These are phyloP conservation scores for Hippophae gyantsensis DNA, from an alignment of 306 rosid genomes.

Conservation along the genomic window DNA sequence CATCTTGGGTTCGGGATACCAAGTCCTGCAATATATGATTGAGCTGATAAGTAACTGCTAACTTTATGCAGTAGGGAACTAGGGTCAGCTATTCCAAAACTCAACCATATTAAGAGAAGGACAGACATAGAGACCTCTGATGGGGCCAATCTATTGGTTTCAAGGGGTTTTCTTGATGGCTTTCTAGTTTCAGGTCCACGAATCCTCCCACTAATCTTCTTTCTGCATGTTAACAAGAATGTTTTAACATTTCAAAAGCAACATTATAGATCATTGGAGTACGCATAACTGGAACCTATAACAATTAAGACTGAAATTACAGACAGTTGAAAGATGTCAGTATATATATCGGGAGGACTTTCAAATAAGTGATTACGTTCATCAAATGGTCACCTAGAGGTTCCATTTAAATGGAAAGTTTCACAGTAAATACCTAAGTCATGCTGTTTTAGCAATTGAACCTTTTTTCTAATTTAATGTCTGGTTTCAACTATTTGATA, in stretches of 20 bases:
- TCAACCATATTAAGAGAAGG: conserved; percentile 14
- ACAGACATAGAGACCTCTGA: conserved; percentile 43
- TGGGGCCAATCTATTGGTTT: conserved; percentile 68
- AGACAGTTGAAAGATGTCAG: neutral
- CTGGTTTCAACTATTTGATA: neutral
- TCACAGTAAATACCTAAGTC: neutral
- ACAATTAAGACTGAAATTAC: neutral
- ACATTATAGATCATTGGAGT: neutral
- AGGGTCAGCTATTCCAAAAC: conserved; percentile 1
- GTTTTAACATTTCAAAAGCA: neutral
- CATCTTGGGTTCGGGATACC: conserved; percentile 32
- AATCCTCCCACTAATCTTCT: conserved; percentile 57
- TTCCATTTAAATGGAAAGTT: neutral
- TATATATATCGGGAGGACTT: neutral
- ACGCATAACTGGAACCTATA: neutral
- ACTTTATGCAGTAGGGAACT: conserved; percentile 4
- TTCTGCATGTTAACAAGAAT: conserved; percentile 44
- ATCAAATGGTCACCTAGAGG: neutral
- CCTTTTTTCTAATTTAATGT: neutral
- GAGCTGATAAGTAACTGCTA: conserved; percentile 10
- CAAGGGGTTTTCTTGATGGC: conserved; percentile 62
- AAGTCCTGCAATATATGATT: conserved; percentile 47
- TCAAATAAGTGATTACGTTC: neutral
- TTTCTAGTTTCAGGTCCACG: conserved; percentile 66
- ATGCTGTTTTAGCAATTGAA: neutral